Conservation (phyloP, 768 basidiomycete species). For the Tricholoma hemisulphureum region DNA sequence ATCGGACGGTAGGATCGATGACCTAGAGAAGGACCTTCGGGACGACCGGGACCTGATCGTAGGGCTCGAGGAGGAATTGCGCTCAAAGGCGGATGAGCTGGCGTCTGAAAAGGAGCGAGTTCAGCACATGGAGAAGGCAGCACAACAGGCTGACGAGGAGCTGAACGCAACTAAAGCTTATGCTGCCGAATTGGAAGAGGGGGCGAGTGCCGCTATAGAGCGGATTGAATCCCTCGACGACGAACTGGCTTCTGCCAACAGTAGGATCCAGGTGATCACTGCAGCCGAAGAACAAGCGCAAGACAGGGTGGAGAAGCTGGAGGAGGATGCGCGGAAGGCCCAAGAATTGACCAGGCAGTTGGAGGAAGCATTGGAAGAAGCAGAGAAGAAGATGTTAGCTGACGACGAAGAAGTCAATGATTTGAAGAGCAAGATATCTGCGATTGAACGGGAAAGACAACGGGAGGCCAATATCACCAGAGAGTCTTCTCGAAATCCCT, state of each 20-base stretch:
- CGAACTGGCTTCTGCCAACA: constrained; percentile 47
- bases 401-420: constrained; percentile 56
- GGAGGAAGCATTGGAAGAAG: constrained; percentile 74
- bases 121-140: constrained; percentile 33
- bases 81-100: constrained; percentile 37
- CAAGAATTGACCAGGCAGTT: constrained; percentile 61
- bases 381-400: constrained; percentile 65
- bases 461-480: constrained; percentile 39
- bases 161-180: constrained; percentile 50
- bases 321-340: constrained; percentile 51
- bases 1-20: constrained; percentile 50
- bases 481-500: constrained; percentile 24
- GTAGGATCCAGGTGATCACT: constrained; percentile 43
- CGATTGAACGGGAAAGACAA: constrained; percentile 60
- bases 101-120: constrained; percentile 26
- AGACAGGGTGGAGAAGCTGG: constrained; percentile 49
- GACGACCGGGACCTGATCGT: constrained; percentile 48
- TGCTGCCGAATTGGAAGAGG: constrained; percentile 59
- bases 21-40: constrained; percentile 55
- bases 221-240: constrained; percentile 57
- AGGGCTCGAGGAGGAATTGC: constrained; percentile 46
- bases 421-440: constrained; percentile 48
- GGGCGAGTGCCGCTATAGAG: constrained; percentile 49
- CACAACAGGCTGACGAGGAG: constrained; percentile 43
- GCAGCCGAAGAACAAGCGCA: constrained; percentile 46